Percentiles rank a stretch among this genome's conserved stretches.
These are phyloP conservation scores for Fusarium sp. DNA, from an alignment of 2,329 filamentous ascomycete genomes.

Conservation along the genomic window DNA sequence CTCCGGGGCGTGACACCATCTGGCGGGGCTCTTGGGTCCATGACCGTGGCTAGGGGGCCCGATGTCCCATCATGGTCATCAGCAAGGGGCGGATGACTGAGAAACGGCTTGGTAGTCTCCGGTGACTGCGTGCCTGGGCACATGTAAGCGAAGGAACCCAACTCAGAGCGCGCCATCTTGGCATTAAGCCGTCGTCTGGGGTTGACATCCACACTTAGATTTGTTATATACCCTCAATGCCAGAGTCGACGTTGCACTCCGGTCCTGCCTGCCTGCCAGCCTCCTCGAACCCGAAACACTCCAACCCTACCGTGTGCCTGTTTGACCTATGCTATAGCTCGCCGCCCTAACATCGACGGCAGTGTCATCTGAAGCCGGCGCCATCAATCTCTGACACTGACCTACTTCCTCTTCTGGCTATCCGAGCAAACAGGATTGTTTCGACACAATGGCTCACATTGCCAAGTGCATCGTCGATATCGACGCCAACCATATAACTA, in stretches of 20 bases:
- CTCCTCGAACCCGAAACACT: slow-evolving; percentile 43
- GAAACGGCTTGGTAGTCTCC: slow-evolving; percentile 32
- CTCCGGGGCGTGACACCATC: slow-evolving; percentile 27
- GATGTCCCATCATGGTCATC: slow-evolving; percentile 30
- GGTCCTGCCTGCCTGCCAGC: slow-evolving; percentile 26
- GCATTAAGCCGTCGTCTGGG: slow-evolving; percentile 38
- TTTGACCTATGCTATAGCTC: slow-evolving; percentile 38
- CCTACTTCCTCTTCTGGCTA: slow-evolving; percentile 37
- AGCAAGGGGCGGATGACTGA: slow-evolving; percentile 38
- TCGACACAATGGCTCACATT: slow-evolving; percentile 70
- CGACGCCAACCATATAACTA: slow-evolving; percentile 64
- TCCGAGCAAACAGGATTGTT: slow-evolving; percentile 34
- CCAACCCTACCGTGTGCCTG: slow-evolving; percentile 35
- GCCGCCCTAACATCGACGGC: slow-evolving; percentile 33
- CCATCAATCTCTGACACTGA: slow-evolving; percentile 43
- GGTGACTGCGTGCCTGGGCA: slow-evolving; percentile 28
- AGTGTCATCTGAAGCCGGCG: slow-evolving; percentile 35
- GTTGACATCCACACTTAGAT: slow-evolving; percentile 40
- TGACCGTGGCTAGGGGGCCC: slow-evolving; percentile 25
- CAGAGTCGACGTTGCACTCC: slow-evolving; percentile 36
- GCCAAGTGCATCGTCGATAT: slow-evolving; percentile 67
- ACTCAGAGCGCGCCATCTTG: slow-evolving; percentile 36
- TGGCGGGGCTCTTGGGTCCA: slow-evolving; percentile 29
- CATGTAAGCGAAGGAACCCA: slow-evolving; percentile 39
- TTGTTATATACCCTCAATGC: slow-evolving; percentile 44